phyloP scores from a whole-genome alignment of 1,284 basidiomycete genomes.

The Lentinula novae-zelandiae region DNA sequence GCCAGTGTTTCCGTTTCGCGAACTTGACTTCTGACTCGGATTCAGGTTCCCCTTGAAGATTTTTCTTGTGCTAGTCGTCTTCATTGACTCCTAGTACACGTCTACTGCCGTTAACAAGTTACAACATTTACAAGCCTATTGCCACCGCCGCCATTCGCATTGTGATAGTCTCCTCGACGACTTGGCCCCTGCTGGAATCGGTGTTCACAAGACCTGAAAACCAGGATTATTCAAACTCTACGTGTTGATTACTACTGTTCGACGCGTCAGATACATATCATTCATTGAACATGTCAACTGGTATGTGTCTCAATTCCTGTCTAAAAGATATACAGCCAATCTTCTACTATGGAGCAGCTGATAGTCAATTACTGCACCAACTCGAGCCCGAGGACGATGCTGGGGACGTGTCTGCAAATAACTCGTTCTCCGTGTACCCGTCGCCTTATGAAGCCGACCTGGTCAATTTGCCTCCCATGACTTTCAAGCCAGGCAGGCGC shows the following conservation, averaged over 20 bases:
- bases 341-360: neutral
- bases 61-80: neutral
- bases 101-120: neutral
- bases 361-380: neutral
- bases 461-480: slow-evolving; percentile 3
- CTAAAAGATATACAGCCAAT: neutral
- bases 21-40: neutral
- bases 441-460: neutral
- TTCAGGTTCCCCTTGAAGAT: neutral
- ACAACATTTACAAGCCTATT: neutral
- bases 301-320: neutral
- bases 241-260: neutral
- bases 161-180: neutral
- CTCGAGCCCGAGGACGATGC: neutral
- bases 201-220: neutral
- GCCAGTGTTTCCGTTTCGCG: neutral
- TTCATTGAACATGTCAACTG: neutral
- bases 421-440: neutral
- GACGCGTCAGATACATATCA: neutral
- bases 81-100: neutral
- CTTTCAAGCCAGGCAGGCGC: neutral
- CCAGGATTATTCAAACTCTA: neutral
- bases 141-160: neutral
- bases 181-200: neutral
- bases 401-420: neutral